Percentiles rank a stretch among this genome's conserved stretches.
Evolutionary conservation across 352 stramenopile genomes (phyloP).

Genomic region (Pythium plurisporium): DNA sequence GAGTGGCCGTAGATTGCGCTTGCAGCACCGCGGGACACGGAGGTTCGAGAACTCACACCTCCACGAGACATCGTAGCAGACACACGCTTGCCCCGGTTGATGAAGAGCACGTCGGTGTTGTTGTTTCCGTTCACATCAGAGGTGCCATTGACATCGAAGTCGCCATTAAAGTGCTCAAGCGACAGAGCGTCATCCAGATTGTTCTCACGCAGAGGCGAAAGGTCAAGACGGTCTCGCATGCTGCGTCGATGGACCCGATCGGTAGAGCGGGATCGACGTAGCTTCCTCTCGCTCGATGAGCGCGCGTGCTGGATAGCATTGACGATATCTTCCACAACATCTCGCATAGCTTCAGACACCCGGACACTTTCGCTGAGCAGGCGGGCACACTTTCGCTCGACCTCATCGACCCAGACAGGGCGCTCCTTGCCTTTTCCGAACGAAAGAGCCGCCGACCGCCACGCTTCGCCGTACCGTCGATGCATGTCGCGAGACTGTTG

Average conservation of each 20-base stretch:
- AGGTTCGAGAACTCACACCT: conserved; percentile 25
- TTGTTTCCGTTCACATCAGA: conserved; percentile 2
- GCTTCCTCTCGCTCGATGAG: conserved; percentile 33
- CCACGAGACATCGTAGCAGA: conserved; percentile 19
- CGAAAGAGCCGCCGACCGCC: conserved; percentile 26
- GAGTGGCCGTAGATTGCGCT: conserved; percentile 43
- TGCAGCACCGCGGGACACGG: conserved; percentile 12
- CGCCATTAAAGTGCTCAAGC: conserved; percentile 20
- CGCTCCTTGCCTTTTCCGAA: conserved; percentile 31
- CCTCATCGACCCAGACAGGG: conserved; percentile 47
- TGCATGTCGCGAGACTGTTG: conserved; percentile 51
- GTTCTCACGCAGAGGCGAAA: conserved; percentile 15
- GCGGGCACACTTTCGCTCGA: conserved; percentile 50
- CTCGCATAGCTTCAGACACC: conserved; percentile 49
- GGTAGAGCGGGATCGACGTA: conserved; percentile 21
- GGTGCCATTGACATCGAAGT: neutral
- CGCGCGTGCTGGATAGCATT: conserved; percentile 39
- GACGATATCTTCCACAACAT: conserved; percentile 47
- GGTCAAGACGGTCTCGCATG: conserved; percentile 3
- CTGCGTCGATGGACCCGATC: conserved; percentile 24
- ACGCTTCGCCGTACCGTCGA: conserved; percentile 41
- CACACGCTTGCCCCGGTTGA: conserved; percentile 30
- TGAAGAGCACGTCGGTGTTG: conserved; percentile 24
- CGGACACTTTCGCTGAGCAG: conserved; percentile 50
- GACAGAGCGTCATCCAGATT: conserved; percentile 20